Base-by-base conservation (phyloP, 2,329 filamentous ascomycete species). In the Didymella lethalis region DNA sequence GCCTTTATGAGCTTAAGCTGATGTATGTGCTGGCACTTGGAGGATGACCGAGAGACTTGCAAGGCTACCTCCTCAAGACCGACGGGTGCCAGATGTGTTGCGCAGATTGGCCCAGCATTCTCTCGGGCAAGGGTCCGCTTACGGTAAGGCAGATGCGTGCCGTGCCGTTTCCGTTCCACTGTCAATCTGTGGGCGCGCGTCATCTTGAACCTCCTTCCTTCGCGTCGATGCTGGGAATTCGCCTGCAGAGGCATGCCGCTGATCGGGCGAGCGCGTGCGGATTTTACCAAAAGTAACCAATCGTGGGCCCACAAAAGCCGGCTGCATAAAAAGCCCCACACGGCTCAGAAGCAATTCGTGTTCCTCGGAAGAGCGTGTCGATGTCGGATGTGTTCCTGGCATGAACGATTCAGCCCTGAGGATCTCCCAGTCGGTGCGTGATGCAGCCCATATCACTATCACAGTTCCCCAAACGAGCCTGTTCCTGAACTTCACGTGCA, bases 1-100 rank as follows among this genome's bases (percentile, higher is more conserved):
- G 56, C 69, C 67, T 31, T 59, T 65, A 66, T 47, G 54, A 68
- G 69, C 53, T 65, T 72, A 71, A 64, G 57, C 56, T 57, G 54
- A 60, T 57, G 62, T 64, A 69, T 75, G 73, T 70, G 73, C 64
- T 75, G 72, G 67, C 72, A 71, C 57, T 50, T 66, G 62, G 61
- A 59, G 65, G 64, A 67, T 65, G 57, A 68, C 59, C 56, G 62
- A 64, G 57, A 62, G 48, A 59, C 57, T 54, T 63, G 60, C 64
- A 68, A 67, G 66, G 66, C 70, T 70, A 69, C 59, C 55, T 63
- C 59, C 61, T 67, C 64, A 59, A 56, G 62, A 65, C 69, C 64
- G 66, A 65, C 59, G 64, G 62, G 59, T 62, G 67, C 66, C 64
- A 70, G 61, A 69, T 71, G 69, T 69, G 66, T 69, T 61, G 64